Evolutionary conservation across 768 basidiomycete genomes (phyloP), one percentile per base, ranked within the genome.

Genomic region (Vararia minispora): DNA sequence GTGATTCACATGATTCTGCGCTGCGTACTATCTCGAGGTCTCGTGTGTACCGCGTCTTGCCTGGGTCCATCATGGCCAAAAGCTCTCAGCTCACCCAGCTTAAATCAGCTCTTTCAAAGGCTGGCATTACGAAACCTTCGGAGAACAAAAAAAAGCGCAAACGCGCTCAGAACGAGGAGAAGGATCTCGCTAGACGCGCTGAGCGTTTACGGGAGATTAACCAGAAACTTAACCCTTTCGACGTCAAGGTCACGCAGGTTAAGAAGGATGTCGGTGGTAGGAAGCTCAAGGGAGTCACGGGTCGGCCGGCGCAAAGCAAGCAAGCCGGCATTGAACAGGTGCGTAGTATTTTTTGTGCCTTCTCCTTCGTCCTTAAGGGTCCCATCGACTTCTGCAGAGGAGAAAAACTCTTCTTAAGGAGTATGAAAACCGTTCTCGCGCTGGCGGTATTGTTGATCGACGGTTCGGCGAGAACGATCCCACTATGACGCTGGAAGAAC

Each of bases 381-480:
- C 10, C 40, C 49, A 40, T 49, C 29, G 20, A 37, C 18, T 25
- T 24, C 40, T n/a, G 17, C 52, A 95, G 91, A 68, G 94, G 33
- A 87, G 83, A 58, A 82, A 82, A 65, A 84, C 79, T 0, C 63
- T 99, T 17, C 60, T 98, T 38, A 91, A 90, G 43, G 91, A 98
- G 61, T 82, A 77, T 37, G 74, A 88, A 43, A 74, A 83, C 35
- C 81, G 77, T 47, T 78, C 74, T 33, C 82, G 78, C 46, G 77
- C 83, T 8, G 92, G 91, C 5, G 87, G 91, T 5, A 79, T 99
- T 41, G 63, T 92, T 40, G 95, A 99, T 60, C 74, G 88, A 36
- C 81, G 95, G 14, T 97, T 98, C 54, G 95, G 95, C 62, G 95
- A 99, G 71, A 80, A 87, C 54, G 79, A 98, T 45, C 79, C 91